These are phyloP conservation scores for Henckelia pumila DNA, from an alignment of 257 asterid species.

Conservation along the genomic window DNA sequence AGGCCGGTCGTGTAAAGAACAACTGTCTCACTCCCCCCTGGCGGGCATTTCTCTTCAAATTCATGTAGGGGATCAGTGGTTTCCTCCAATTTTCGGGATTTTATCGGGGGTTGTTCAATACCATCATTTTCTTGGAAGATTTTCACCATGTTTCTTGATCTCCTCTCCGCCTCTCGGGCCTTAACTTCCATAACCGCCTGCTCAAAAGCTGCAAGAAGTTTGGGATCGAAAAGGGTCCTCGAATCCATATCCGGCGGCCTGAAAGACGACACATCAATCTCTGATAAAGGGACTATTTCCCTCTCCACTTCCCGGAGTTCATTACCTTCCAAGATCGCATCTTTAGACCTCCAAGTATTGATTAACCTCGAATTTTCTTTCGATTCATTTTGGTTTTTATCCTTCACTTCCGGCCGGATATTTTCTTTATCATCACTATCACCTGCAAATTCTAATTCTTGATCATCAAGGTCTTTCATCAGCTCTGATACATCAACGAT, in stretches of 20 bases:
- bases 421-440: slow-evolving; percentile 64
- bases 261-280: slow-evolving; percentile 41
- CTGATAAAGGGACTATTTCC: slow-evolving; percentile 33
- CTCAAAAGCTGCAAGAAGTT: slow-evolving; percentile 67
- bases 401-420: slow-evolving; percentile 29
- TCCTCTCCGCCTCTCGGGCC: slow-evolving; percentile 56
- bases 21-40: slow-evolving; percentile 65
- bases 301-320: slow-evolving; percentile 9
- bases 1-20: slow-evolving; percentile 85
- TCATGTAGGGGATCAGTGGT: slow-evolving; percentile 37
- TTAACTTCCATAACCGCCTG: slow-evolving; percentile 62
- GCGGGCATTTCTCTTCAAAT: slow-evolving; percentile 72
- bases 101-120: slow-evolving; percentile 50
- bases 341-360: slow-evolving; percentile 25
- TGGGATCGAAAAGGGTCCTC: slow-evolving; percentile 62
- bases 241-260: slow-evolving; percentile 68
- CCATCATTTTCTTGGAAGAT: slow-evolving; percentile 25
- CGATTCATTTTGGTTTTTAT: background rate
- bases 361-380: slow-evolving; percentile 20
- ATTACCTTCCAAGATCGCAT: slow-evolving; percentile 25
- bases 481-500: slow-evolving; percentile 62
- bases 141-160: slow-evolving; percentile 30
- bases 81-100: slow-evolving; percentile 47
- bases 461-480: slow-evolving; percentile 69
- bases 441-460: slow-evolving; percentile 35